Evolutionary conservation across 1,284 basidiomycete genomes (phyloP).

Genomic region (Naganishia sp.): DNA sequence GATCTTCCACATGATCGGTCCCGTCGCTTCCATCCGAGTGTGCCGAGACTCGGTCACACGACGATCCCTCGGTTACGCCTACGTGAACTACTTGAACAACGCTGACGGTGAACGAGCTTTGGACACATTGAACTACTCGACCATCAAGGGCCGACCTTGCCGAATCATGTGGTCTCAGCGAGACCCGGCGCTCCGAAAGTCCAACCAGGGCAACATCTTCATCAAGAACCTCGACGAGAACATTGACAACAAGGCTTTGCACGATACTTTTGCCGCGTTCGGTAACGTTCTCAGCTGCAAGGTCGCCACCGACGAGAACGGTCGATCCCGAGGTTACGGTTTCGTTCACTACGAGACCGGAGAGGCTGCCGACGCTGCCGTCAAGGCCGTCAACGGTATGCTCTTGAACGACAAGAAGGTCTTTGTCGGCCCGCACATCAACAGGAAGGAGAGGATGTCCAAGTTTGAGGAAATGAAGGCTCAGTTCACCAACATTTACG

Average conservation of each 20-base stretch:
- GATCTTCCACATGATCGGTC: constrained; percentile 99
- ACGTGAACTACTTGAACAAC: constrained; percentile 98
- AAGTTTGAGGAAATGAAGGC: constrained; percentile 97
- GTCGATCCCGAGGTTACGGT: constrained; percentile 92
- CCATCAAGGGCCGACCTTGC: constrained; percentile 98
- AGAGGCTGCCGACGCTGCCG: constrained; percentile 92
- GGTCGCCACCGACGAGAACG: constrained; percentile 91
- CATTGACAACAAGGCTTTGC: constrained; percentile 99
- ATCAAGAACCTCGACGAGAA: constrained; percentile 99
- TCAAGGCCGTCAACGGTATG: constrained; percentile 99
- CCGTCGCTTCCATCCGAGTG: constrained; percentile 97
- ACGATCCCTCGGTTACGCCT: constrained; percentile 98
- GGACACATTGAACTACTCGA: constrained; percentile 98
- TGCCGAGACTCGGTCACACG: constrained; percentile 99
- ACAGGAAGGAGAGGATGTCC: constrained; percentile 96
- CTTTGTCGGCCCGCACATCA: constrained; percentile 96
- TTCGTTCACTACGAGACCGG: constrained; percentile 99
- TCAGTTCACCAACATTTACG: constrained; percentile 96
- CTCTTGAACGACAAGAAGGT: constrained; percentile 99
- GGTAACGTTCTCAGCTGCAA: constrained; percentile 99
- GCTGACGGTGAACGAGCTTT: constrained; percentile 98
- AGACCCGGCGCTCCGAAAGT: constrained; percentile 98
- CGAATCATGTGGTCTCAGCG: constrained; percentile 99
- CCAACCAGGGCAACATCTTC: constrained; percentile 99
- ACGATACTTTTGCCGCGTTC: constrained; percentile 99